These are phyloP conservation scores for Didymella pomorum DNA, from an alignment of 2,329 filamentous ascomycete species.

Conservation along the genomic window DNA sequence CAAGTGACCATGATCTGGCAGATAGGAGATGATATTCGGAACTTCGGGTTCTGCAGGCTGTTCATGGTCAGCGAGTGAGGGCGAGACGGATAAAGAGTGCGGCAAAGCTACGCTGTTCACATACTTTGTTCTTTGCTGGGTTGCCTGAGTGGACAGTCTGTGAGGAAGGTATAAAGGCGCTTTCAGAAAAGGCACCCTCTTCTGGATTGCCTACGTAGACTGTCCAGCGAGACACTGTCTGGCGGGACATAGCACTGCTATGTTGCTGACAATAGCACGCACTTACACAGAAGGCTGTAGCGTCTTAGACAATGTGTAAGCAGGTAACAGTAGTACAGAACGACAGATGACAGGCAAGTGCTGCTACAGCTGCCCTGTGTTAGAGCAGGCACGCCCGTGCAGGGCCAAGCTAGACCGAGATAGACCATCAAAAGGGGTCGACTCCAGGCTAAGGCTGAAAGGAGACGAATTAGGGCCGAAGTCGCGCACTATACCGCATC, in stretches of 20 bases:
- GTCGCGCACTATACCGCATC: constrained; percentile 7
- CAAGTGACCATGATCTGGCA: constrained; percentile 5
- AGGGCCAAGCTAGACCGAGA: constrained; percentile 4
- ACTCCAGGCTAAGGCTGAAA: constrained; percentile 6
- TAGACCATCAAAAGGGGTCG: constrained; percentile 6
- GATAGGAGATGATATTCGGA: constrained; percentile 2
- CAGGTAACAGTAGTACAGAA: constrained; percentile 3
- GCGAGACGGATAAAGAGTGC: neutral
- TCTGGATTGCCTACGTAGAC: constrained; percentile 1
- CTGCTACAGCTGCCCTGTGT: neutral
- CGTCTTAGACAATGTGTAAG: neutral
- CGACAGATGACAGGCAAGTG: neutral
- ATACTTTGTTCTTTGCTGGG: constrained; percentile 2
- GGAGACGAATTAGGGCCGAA: constrained; percentile 9
- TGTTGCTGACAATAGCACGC: neutral
- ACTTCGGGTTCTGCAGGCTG: constrained; percentile 1
- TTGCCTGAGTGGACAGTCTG: neutral
- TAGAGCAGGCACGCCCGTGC: constrained; percentile 1
- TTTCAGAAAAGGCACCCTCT: neutral
- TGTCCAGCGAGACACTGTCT: constrained; percentile 2
- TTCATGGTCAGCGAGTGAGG: constrained; percentile 4
- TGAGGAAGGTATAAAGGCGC: neutral
- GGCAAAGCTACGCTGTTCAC: constrained; percentile 1
- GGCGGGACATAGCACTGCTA: neutral
- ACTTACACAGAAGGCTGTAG: neutral